A percentile compares a stretch with the other conserved stretches of the same genome.
phyloP scores from a whole-genome alignment of 805 yeast species.

The Priceomyces carsonii region DNA sequence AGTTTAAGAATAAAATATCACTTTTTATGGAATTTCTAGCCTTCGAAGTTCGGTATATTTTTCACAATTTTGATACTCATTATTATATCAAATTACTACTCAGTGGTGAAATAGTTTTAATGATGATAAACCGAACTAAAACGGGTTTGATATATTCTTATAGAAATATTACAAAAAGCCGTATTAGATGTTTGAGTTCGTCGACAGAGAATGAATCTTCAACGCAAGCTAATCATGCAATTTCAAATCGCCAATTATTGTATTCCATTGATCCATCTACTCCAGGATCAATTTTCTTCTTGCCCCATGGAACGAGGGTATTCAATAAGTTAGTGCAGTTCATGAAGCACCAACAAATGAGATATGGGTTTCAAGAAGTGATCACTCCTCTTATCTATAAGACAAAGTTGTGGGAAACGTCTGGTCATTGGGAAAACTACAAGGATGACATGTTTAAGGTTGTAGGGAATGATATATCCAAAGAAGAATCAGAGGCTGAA shows the following conservation, averaged over 20 bases:
- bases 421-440: constrained; percentile 97
- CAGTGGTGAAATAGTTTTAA: no score
- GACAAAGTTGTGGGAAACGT: constrained; percentile 79
- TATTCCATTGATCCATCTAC: constrained; percentile 78
- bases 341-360: constrained; percentile 81
- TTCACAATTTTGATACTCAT: no score
- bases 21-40: no score
- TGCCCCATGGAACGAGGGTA: constrained; percentile 89
- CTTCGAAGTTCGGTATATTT: no score
- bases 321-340: constrained; percentile 77
- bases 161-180: neutral
- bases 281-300: constrained; percentile 90
- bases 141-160: no score
- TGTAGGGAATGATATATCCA: constrained; percentile 51
- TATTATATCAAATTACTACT: no score
- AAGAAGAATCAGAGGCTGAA: constrained; percentile 23
- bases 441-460: constrained; percentile 93
- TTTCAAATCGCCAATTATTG: constrained; percentile 69
- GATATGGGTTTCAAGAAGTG: constrained; percentile 87
- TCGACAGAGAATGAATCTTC: constrained; percentile 21
- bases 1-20: no score
- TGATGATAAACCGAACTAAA: no score
- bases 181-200: constrained; percentile 4
- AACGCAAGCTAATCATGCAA: constrained; percentile 39
- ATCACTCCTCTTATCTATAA: constrained; percentile 88